These are phyloP conservation scores for Colletotrichum viniferum DNA, from an alignment of 2,329 filamentous ascomycete species.

Conservation along the genomic window DNA sequence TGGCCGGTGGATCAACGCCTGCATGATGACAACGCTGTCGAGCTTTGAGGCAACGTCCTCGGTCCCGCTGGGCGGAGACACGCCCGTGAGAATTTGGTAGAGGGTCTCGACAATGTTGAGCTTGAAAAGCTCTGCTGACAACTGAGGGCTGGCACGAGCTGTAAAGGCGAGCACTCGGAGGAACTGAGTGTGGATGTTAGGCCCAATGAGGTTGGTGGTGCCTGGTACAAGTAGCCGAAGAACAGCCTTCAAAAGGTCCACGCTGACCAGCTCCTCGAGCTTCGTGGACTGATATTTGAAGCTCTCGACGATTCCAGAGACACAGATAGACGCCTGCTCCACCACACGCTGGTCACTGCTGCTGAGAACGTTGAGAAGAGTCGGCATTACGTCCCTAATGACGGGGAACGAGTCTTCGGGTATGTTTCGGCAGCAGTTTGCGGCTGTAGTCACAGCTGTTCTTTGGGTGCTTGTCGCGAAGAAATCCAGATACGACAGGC, in stretches of 20 bases:
- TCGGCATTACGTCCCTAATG: conserved; percentile 95
- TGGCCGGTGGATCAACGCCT: conserved; percentile 93
- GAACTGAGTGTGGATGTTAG: conserved; percentile 96
- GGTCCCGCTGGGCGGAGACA: conserved; percentile 83
- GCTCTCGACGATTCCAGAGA: conserved; percentile 95
- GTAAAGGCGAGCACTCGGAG: conserved; percentile 89
- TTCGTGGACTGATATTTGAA: conserved; percentile 89
- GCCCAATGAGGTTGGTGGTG: conserved; percentile 92
- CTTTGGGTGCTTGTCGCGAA: conserved; percentile 97
- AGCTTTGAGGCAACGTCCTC: conserved; percentile 84
- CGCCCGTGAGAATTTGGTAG: conserved; percentile 95
- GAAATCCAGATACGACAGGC: conserved; percentile 93
- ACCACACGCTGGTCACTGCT: conserved; percentile 97
- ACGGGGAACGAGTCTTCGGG: conserved; percentile 91
- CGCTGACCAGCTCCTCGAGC: conserved; percentile 89
- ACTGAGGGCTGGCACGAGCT: conserved; percentile 82
- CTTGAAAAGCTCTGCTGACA: conserved; percentile 91
- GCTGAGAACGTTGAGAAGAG: conserved; percentile 83
- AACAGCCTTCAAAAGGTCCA: conserved; percentile 83
- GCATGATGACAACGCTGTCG: conserved; percentile 98
- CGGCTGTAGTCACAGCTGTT: conserved; percentile 94
- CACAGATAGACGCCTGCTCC: conserved; percentile 93
- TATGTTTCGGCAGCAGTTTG: conserved; percentile 97
- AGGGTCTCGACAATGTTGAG: conserved; percentile 97
- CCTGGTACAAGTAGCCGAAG: conserved; percentile 88